Base-by-base conservation (phyloP, 139 green algal genomes). In the Coccomyxa sp. region DNA sequence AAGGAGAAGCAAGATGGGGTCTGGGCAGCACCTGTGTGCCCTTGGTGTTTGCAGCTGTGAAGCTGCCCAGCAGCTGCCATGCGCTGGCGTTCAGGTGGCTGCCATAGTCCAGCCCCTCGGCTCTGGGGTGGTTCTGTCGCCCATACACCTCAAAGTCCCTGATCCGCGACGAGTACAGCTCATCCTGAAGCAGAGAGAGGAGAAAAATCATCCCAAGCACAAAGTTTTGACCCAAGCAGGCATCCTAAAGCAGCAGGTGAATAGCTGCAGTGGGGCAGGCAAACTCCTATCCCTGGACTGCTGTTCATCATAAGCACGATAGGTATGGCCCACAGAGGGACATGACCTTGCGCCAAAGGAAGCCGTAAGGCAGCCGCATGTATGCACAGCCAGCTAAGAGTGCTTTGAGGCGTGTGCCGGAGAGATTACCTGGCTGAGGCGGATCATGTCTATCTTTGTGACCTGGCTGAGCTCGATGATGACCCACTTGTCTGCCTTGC, bases 401-500 rank as follows among this genome's bases (percentile, higher is more conserved):
- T 64, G 4, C 22, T 31, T 58, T 58, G 44, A 58, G 14, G 44
- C 12, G 44, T 10, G 14, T 58, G 10, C 44, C 10, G 14, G 44
- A 22, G 22, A 95, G 78, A 79, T 88, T 40, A 75, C 64, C 70
- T 68, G 71, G 16, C 37, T 40, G 58, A 86, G 37, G 8, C 40
- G 36, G 35, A 37, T 68, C 29, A 33, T 68, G 69, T 81, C 70
- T 8, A 88, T n/a, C 34, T 58, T 76, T 18, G 81, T 79, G 24
- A 95, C 88, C 80, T 95, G 89, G 33, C 84, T 91, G 24, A 97
- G 89, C 84, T 97, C 93, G 7, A 97, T 78, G 8, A 95, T 85
- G 14, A 95, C 77, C 91, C 91, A 97, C 77, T 97, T 94, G 78
- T 88, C 79, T 0, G 84, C 88, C 14, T 77, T 80, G 79, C 93